These are phyloP conservation scores for Diospyros kaki DNA, from an alignment of 148 eudicot genomes.

Conservation along the genomic window DNA sequence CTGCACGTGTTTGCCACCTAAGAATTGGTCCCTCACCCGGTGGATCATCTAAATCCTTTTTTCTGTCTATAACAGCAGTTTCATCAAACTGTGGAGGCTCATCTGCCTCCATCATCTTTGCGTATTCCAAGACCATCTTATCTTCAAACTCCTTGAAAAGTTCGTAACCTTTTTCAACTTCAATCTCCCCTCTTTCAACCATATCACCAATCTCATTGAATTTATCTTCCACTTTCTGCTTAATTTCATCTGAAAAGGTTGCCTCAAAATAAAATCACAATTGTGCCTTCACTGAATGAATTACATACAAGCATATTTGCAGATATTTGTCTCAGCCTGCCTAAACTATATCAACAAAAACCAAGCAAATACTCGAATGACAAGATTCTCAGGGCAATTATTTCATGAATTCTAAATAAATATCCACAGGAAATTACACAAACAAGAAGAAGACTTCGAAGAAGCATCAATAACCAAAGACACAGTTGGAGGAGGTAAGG, in stretches of 20 bases:
- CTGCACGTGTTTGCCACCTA: conserved; percentile 76
- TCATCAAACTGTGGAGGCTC: conserved; percentile 45
- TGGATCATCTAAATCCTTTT: conserved; percentile 59
- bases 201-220: conserved; percentile 69
- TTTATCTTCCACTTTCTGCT: conserved; percentile 67
- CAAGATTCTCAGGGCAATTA: too few relatives aligned
- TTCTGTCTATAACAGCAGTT: conserved; percentile 29
- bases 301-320: not conserved
- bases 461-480: not conserved
- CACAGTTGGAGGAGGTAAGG: not conserved
- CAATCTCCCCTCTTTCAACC: conserved; percentile 66
- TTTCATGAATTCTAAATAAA: too few relatives aligned
- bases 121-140: conserved; percentile 56
- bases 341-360: not conserved
- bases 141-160: conserved; percentile 84
- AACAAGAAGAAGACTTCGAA: not conserved
- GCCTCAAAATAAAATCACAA: not conserved
- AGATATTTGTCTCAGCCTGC: not conserved
- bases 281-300: not conserved
- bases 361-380: not conserved
- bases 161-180: conserved; percentile 64
- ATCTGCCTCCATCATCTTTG: conserved; percentile 56
- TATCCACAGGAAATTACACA: not conserved
- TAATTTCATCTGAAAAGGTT: conserved; percentile 55
- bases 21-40: conserved; percentile 94